Percentiles rank a stretch among this genome's conserved stretches.
Evolutionary conservation across 805 yeast genomes (phyloP).

Genomic region (Groenewaldozyma tartarivorans): DNA sequence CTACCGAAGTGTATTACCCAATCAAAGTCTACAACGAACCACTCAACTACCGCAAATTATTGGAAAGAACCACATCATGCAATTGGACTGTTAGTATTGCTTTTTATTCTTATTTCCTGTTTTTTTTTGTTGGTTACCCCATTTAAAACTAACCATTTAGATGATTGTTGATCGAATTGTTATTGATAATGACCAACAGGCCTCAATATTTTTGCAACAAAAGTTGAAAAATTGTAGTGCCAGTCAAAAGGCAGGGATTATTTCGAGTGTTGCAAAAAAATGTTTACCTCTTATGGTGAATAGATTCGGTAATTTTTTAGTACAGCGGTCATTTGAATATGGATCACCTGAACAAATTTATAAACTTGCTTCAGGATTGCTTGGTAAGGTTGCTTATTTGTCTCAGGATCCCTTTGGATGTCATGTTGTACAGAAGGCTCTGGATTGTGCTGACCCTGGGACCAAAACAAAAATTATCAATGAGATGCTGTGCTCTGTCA

Average conservation of each 20-base stretch:
- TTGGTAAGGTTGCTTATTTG: constrained; percentile 25
- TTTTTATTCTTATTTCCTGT: neutral
- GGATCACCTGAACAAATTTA: constrained; percentile 24
- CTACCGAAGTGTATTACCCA: constrained; percentile 5
- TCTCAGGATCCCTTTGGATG: constrained; percentile 33
- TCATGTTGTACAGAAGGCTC: constrained; percentile 33
- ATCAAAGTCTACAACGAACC: constrained; percentile 18
- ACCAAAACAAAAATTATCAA: constrained; percentile 25
- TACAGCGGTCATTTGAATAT: constrained; percentile 32
- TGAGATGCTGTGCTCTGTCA: constrained; percentile 27
- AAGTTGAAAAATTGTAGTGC: constrained; percentile 25
- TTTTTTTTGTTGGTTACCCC: neutral
- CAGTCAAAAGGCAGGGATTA: constrained; percentile 24
- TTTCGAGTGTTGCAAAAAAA: constrained; percentile 23
- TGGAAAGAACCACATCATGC: constrained; percentile 22
- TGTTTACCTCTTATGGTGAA: constrained; percentile 29
- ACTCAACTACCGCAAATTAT: constrained; percentile 24
- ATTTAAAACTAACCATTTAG: neutral
- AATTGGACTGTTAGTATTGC: constrained; percentile 19
- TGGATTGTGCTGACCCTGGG: constrained; percentile 26
- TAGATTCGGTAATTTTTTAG: constrained; percentile 34
- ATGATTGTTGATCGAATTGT: constrained; percentile 26
- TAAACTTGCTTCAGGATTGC: constrained; percentile 18
- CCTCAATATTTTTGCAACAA: constrained; percentile 34
- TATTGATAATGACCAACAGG: constrained; percentile 31